Evolutionary conservation across 2,329 filamentous ascomycete species (phyloP).

Genomic region (Herpotrichia juniperi): DNA sequence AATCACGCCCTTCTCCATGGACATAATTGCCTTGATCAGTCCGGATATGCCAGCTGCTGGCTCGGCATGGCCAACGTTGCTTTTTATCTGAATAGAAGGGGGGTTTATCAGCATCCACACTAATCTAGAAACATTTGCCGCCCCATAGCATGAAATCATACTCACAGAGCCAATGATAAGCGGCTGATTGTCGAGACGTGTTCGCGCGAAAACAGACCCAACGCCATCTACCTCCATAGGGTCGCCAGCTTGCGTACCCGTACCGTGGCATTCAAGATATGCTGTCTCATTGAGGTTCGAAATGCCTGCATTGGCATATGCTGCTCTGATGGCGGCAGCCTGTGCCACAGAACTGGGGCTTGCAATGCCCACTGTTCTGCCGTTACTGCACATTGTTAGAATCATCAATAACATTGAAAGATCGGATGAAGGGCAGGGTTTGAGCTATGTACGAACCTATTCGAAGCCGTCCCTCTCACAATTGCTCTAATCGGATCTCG

Average conservation of each 20-base stretch:
- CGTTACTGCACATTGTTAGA: too few relatives aligned
- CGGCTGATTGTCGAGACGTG: background rate
- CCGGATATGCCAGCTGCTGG: slow-evolving; percentile 38
- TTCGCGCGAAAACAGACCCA: background rate
- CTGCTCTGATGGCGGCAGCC: slow-evolving; percentile 17
- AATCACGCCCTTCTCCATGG: slow-evolving; percentile 40
- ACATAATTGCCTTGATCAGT: slow-evolving; percentile 41
- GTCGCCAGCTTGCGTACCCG: slow-evolving; percentile 59
- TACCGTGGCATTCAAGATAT: slow-evolving; percentile 42
- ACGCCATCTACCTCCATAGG: slow-evolving; percentile 15
- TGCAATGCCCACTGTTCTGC: slow-evolving; percentile 59
- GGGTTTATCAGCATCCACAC: too few relatives aligned
- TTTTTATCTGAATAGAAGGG: too few relatives aligned
- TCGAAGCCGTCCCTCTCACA: slow-evolving; percentile 21
- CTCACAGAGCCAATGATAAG: slow-evolving; percentile 7
- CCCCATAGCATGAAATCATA: too few relatives aligned
- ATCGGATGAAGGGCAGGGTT: too few relatives aligned
- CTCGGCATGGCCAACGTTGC: slow-evolving; percentile 48
- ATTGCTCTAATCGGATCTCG: slow-evolving; percentile 50
- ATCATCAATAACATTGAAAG: too few relatives aligned
- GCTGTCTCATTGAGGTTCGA: background rate
- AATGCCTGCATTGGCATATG: slow-evolving; percentile 12
- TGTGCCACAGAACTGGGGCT: slow-evolving; percentile 60
- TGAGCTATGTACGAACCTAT: too few relatives aligned
- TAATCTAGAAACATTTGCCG: too few relatives aligned